A percentile compares a stretch with the other conserved stretches of the same genome.
Conservation (phyloP, 1,284 basidiomycete species). For the Ganoderma boninense region DNA sequence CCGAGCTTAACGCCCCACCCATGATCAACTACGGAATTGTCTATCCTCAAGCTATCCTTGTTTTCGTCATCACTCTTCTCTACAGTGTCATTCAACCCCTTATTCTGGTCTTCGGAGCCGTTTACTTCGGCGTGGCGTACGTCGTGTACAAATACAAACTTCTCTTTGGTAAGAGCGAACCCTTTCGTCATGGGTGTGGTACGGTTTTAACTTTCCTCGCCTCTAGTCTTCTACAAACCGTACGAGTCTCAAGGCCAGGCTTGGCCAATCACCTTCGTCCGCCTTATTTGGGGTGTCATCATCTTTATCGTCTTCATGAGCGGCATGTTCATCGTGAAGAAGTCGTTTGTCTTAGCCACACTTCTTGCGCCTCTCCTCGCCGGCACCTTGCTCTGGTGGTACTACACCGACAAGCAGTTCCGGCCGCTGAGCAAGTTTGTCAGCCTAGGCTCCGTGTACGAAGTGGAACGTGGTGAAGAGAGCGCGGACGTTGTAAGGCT, state of each 20-base stretch:
- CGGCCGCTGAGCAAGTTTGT: conserved; percentile 85
- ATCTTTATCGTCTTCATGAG: conserved; percentile 94
- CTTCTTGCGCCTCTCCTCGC: conserved; percentile 82
- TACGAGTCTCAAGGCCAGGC: conserved; percentile 94
- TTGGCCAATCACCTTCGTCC: conserved; percentile 91
- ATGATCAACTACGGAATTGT: conserved; percentile 95
- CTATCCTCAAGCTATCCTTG: conserved; percentile 94
- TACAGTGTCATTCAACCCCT: conserved; percentile 97
- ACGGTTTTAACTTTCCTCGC: not conserved
- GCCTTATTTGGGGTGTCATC: conserved; percentile 88
- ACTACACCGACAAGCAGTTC: conserved; percentile 77
- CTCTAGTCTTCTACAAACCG: conserved; percentile 88
- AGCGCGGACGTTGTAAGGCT: conserved; percentile 79
- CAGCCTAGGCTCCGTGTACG: conserved; percentile 85
- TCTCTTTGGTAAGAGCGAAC: conserved; percentile 77
- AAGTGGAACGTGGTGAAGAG: conserved; percentile 87
- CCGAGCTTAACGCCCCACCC: conserved; percentile 96
- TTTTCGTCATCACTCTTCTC: conserved; percentile 94
- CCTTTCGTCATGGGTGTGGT: not conserved
- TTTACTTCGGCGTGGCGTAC: conserved; percentile 95
- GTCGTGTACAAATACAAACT: conserved; percentile 98
- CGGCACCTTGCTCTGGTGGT: conserved; percentile 84
- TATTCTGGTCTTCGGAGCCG: conserved; percentile 92
- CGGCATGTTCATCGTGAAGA: conserved; percentile 89
- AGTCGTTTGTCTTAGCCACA: conserved; percentile 80